Percentiles rank a stretch among this genome's conserved stretches.
These are phyloP conservation scores for Stylonectria norvegica DNA, from an alignment of 2,329 filamentous ascomycete genomes.

Conservation along the genomic window DNA sequence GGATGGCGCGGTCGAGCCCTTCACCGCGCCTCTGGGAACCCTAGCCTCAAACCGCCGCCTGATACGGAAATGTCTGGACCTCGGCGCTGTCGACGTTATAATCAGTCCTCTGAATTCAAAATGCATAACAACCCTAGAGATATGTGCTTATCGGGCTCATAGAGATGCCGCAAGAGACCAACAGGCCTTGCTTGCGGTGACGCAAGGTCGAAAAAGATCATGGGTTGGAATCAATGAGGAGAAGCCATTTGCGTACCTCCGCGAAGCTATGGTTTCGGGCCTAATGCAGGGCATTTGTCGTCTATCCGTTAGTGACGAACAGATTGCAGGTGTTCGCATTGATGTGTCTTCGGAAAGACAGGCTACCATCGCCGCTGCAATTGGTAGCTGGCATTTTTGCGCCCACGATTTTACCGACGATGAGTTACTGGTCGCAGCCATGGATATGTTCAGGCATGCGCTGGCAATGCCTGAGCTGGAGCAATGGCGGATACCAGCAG, in stretches of 20 bases:
- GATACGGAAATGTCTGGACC: slow-evolving; percentile 73
- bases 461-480: slow-evolving; percentile 77
- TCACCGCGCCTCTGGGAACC: slow-evolving; percentile 21
- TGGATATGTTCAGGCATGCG: slow-evolving; percentile 86
- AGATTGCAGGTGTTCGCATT: slow-evolving; percentile 63
- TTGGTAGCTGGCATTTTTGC: slow-evolving; percentile 83
- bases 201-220: slow-evolving; percentile 76
- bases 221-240: slow-evolving; percentile 86
- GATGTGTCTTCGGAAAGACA: slow-evolving; percentile 64
- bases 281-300: slow-evolving; percentile 89
- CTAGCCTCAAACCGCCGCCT: slow-evolving; percentile 36
- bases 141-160: slow-evolving; percentile 80
- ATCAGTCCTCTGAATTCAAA: slow-evolving; percentile 73
- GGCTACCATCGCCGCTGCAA: slow-evolving; percentile 60
- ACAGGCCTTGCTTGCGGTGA: slow-evolving; percentile 66
- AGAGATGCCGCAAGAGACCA: slow-evolving; percentile 73
- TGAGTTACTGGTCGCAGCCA: slow-evolving; percentile 80
- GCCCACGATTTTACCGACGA: slow-evolving; percentile 89
- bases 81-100: slow-evolving; percentile 83
- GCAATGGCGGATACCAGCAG: slow-evolving; percentile 73
- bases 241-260: slow-evolving; percentile 82
- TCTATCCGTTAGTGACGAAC: slow-evolving; percentile 58
- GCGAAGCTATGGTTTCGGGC: slow-evolving; percentile 90
- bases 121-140: slow-evolving; percentile 70
- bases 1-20: slow-evolving; percentile 38